phyloP scores from a whole-genome alignment of 106 monocot genomes.

The Dactylorhiza incarnata region DNA sequence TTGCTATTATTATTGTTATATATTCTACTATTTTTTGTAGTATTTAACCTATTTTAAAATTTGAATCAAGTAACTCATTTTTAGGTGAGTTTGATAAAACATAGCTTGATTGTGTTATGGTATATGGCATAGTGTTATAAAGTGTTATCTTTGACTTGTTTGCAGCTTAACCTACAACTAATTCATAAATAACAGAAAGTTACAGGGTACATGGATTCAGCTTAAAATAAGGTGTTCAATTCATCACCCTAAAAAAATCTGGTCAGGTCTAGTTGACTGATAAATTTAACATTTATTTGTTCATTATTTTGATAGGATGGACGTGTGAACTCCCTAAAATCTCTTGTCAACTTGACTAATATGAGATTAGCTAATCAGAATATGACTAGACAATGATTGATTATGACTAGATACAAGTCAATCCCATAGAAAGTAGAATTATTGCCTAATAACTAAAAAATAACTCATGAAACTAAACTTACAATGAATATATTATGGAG shows the following conservation, averaged over 20 bases:
- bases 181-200: background rate
- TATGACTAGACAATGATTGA: background rate
- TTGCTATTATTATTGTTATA: background rate
- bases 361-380: background rate
- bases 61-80: background rate
- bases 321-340: background rate
- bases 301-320: background rate
- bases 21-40: background rate
- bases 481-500: background rate
- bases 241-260: background rate
- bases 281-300: background rate
- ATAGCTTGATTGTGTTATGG: background rate
- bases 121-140: background rate
- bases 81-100: background rate
- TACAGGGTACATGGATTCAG: background rate
- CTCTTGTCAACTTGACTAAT: background rate
- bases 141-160: background rate
- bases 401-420: background rate
- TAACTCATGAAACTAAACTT: background rate
- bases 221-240: background rate
- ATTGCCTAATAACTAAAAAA: background rate
- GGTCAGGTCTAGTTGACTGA: background rate
- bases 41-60: background rate
- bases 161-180: background rate
- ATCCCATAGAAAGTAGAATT: background rate